Evolutionary conservation across 2,329 filamentous ascomycete species (phyloP).

Genomic region (Plenodomus biglobosus): DNA sequence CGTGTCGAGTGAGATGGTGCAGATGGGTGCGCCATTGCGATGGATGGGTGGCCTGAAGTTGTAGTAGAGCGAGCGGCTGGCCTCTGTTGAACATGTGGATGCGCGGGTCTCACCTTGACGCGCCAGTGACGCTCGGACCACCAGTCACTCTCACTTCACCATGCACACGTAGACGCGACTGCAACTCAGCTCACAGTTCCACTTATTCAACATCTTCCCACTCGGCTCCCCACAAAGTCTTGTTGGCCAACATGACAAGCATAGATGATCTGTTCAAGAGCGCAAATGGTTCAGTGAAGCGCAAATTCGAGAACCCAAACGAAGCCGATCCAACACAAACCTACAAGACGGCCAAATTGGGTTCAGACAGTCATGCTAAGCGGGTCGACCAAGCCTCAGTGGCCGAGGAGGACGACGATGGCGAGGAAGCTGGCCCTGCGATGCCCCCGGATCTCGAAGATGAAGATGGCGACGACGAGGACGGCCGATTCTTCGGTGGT

Average conservation of each 20-base stretch:
- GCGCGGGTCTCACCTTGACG: no score
- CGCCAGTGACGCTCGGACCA: conserved; percentile 7
- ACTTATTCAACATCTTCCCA: not conserved
- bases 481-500: conserved; percentile 92
- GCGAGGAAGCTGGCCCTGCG: conserved; percentile 55
- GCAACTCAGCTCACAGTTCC: not conserved
- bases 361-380: conserved; percentile 53
- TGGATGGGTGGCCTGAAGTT: not conserved
- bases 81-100: no score
- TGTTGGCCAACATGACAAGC: conserved; percentile 53
- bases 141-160: not conserved
- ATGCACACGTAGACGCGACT: not conserved
- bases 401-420: conserved; percentile 50
- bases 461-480: conserved; percentile 69
- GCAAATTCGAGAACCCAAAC: conserved; percentile 59
- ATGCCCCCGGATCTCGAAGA: conserved; percentile 58
- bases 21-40: not conserved
- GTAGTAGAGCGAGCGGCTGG: not conserved
- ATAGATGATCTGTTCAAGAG: conserved; percentile 66
- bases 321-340: conserved; percentile 59
- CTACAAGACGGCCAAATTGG: conserved; percentile 63
- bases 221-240: not conserved
- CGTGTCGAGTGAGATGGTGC: not conserved
- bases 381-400: conserved; percentile 51
- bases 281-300: conserved; percentile 55